Evolutionary conservation across 352 stramenopile species (phyloP).

Genomic region (Phytophthora idaei): DNA sequence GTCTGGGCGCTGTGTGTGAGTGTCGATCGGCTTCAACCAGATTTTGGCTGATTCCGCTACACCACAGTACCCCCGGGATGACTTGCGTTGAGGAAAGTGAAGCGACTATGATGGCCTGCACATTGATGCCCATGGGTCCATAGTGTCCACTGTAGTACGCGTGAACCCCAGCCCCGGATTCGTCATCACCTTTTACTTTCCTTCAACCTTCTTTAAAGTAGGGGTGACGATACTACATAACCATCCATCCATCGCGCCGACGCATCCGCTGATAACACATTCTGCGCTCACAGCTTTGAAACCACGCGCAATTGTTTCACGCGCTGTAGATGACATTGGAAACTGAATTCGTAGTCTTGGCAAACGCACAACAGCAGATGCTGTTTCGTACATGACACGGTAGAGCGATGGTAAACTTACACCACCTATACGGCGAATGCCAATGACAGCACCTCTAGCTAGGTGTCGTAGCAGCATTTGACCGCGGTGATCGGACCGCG

Average conservation of each 20-base stretch:
- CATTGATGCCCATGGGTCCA: neutral
- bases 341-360: neutral
- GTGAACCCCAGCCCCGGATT: neutral
- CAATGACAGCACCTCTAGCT: neutral
- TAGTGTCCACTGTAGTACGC: neutral
- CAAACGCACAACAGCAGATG: neutral
- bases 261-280: neutral
- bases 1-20: no score
- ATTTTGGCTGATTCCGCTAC: no score
- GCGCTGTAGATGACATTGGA: neutral
- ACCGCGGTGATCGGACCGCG: no score
- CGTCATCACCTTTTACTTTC: neutral
- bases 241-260: neutral
- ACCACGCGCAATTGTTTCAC: neutral
- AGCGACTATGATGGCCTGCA: no score
- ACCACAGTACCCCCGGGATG: no score
- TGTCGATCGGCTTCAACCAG: no score
- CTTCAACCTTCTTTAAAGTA: neutral
- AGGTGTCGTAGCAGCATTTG: no score
- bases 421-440: neutral
- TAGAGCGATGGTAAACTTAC: neutral
- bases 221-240: neutral
- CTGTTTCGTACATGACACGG: neutral
- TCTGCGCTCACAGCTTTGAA: neutral
- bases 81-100: no score